phyloP scores from a whole-genome alignment of 2,329 filamentous ascomycete species.

The Scedosporium minutisporum region DNA sequence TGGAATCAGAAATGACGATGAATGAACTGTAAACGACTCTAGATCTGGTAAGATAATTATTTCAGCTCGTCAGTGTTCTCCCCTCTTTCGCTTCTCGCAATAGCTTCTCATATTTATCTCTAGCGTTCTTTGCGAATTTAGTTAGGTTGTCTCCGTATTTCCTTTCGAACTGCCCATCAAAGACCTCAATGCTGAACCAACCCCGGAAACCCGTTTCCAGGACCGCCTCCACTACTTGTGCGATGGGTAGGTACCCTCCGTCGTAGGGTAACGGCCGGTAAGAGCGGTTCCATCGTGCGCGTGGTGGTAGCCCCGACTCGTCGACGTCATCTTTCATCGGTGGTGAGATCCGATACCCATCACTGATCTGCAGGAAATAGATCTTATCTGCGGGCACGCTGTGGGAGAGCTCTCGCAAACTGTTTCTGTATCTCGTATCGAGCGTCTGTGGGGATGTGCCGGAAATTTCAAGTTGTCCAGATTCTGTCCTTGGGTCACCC shows the following conservation, averaged over 20 bases:
- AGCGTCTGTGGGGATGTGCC: conserved; percentile 31
- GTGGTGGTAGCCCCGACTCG: conserved; percentile 44
- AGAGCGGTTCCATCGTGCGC: conserved; percentile 62
- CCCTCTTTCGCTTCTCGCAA: neutral
- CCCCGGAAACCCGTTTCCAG: conserved; percentile 14
- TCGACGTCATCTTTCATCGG: conserved; percentile 40
- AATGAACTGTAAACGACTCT: neutral
- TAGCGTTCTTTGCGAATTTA: conserved; percentile 16
- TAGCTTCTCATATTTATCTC: conserved; percentile 6
- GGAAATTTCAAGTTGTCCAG: conserved; percentile 42
- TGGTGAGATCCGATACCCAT: conserved; percentile 55
- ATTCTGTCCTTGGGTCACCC: conserved; percentile 57
- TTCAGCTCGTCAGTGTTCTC: neutral
- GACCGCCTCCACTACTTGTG: conserved; percentile 55
- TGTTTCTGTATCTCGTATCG: conserved; percentile 38
- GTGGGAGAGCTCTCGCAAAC: conserved; percentile 43
- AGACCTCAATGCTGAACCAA: conserved; percentile 44
- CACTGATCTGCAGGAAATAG: conserved; percentile 64
- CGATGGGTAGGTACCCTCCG: conserved; percentile 61
- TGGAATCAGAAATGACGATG: neutral
- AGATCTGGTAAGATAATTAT: neutral
- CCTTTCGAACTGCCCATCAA: conserved; percentile 20
- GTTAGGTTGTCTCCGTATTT: conserved; percentile 20
- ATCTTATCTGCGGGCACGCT: conserved; percentile 61
- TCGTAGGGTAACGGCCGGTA: conserved; percentile 60